Evolutionary conservation across 108 stramenopile genomes (phyloP).

Genomic region (Nannochloropsis gaditana): DNA sequence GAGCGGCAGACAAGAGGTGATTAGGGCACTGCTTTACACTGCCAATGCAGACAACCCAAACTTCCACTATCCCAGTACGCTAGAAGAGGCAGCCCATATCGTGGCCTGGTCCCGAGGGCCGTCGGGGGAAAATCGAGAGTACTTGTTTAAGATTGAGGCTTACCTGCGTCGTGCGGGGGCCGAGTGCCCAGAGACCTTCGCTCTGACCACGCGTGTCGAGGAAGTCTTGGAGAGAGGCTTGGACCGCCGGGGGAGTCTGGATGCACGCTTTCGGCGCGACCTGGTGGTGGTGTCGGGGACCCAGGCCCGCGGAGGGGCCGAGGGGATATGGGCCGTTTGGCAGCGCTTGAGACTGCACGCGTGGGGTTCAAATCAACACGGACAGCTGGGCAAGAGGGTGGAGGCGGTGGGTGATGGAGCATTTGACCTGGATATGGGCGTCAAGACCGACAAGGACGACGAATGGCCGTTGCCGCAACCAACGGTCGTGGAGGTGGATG

Average conservation of each 20-base stretch:
- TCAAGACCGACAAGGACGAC: not conserved
- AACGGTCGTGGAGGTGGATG: not conserved
- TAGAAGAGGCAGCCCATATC: constrained; percentile 37
- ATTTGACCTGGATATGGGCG: not conserved
- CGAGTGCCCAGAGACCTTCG: not conserved
- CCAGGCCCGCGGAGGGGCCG: not conserved
- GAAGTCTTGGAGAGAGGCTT: constrained; percentile 11
- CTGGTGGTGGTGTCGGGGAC: not conserved
- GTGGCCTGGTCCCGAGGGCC: constrained; percentile 39
- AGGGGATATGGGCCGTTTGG: not conserved
- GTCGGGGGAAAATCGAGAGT: constrained; percentile 38
- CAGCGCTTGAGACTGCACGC: not conserved
- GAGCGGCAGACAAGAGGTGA: not conserved
- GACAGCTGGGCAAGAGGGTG: not conserved
- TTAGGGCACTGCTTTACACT: constrained; percentile 39
- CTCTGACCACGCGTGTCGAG: not conserved
- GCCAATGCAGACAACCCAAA: constrained; percentile 38
- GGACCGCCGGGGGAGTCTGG: not conserved
- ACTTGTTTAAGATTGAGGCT: constrained; percentile 32
- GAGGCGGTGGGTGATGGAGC: not conserved
- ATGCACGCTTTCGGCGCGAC: not conserved
- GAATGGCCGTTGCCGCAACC: not conserved
- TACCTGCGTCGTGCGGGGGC: constrained; percentile 25
- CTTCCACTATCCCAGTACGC: constrained; percentile 24
- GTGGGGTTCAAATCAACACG: not conserved